Evolutionary conservation across 306 rosid species (phyloP).

Genomic region (Alnus glutinosa): DNA sequence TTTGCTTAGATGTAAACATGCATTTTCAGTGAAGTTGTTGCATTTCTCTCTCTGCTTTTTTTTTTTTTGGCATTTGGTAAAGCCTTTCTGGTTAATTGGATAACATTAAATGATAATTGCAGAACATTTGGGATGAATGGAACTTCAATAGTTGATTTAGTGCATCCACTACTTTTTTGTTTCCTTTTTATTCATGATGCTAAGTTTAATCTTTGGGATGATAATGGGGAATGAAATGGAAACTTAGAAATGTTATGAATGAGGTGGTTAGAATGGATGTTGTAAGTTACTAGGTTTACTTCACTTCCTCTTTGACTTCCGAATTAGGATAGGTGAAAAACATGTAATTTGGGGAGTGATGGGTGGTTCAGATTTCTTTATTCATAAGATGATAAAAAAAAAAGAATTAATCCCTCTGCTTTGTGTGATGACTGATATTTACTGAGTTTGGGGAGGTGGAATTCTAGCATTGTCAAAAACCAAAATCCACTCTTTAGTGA

Average conservation of each 20-base stretch:
- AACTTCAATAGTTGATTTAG: not conserved
- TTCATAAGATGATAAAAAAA: not conserved
- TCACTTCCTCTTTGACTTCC: constrained; percentile 3
- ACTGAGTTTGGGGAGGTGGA: constrained; percentile 9
- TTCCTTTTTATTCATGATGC: not conserved
- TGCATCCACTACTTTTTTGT: not conserved
- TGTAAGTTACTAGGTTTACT: constrained; percentile 13
- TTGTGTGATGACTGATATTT: not conserved
- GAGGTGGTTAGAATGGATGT: constrained; percentile 21
- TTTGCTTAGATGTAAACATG: not conserved
- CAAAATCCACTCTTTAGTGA: not conserved
- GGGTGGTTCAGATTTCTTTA: not conserved
- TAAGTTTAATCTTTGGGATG: not conserved
- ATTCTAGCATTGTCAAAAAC: constrained; percentile 9
- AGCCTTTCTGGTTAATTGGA: not conserved
- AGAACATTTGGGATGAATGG: not conserved
- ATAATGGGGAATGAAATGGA: not conserved
- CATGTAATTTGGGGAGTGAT: constrained; percentile 19
- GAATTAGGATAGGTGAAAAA: not conserved
- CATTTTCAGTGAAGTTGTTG: not conserved
- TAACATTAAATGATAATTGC: not conserved
- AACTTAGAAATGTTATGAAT: constrained; percentile 4
- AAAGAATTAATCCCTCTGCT: not conserved
- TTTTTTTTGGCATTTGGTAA: no score
- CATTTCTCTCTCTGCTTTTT: not conserved